These are phyloP conservation scores for Forsythia suspensa DNA, from an alignment of 257 asterid species.

Conservation along the genomic window DNA sequence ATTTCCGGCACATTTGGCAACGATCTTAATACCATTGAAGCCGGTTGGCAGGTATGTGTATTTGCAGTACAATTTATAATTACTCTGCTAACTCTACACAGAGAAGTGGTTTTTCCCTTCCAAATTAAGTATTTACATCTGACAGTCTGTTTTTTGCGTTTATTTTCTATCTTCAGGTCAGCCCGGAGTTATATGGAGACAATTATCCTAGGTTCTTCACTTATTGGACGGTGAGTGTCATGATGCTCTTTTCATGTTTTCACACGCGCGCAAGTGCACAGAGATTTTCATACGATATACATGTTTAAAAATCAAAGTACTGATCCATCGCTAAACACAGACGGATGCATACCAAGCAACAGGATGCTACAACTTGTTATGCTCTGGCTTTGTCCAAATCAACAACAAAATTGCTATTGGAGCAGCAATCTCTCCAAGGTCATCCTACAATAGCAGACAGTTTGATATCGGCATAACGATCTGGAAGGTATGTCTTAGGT, in stretches of 20 bases:
- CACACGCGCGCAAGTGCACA: neutral
- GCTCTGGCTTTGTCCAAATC: constrained; percentile 89
- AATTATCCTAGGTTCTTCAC: constrained; percentile 87
- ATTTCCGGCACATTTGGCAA: constrained; percentile 87
- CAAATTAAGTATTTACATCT: neutral
- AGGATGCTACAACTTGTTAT: constrained; percentile 86
- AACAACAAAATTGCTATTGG: constrained; percentile 91
- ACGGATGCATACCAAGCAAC: constrained; percentile 97
- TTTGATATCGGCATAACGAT: constrained; percentile 85
- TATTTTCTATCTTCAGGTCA: constrained; percentile 77
- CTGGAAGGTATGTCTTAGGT: constrained; percentile 70
- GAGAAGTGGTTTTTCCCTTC: neutral
- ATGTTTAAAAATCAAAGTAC: neutral
- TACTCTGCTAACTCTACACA: constrained; percentile 1
- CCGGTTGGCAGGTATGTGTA: constrained; percentile 89
- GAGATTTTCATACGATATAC: neutral
- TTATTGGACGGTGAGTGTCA: constrained; percentile 81
- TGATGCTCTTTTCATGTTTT: neutral
- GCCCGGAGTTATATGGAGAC: constrained; percentile 87
- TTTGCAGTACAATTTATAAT: neutral
- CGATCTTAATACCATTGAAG: constrained; percentile 98
- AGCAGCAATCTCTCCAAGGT: constrained; percentile 94
- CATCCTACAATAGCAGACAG: constrained; percentile 59
- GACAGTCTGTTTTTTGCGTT: no score
- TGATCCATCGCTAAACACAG: constrained; percentile 31